Evolutionary conservation across 1,139 yeast species (phyloP).

Genomic region (Zygosaccharomyces sapae): DNA sequence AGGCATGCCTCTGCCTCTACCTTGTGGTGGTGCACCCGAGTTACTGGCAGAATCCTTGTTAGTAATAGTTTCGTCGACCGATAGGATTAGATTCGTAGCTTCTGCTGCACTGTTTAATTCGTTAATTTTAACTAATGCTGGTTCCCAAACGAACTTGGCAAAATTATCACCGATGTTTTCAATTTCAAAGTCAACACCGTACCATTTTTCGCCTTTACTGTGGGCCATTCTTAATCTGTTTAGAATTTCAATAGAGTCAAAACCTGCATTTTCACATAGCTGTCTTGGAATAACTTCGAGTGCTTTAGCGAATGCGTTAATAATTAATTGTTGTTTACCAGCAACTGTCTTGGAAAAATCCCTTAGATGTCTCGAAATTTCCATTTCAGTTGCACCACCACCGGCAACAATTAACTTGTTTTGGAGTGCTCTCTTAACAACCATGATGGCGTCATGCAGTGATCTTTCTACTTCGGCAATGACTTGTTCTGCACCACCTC

Average conservation of each 20-base stretch:
- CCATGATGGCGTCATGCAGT: conserved; percentile 96
- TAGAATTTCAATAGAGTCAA: conserved; percentile 89
- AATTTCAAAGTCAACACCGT: conserved; percentile 84
- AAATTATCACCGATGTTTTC: conserved; percentile 83
- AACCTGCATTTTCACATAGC: conserved; percentile 95
- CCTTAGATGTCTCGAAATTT: conserved; percentile 79
- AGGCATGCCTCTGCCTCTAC: conserved; percentile 57
- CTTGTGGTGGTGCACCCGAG: conserved; percentile 47
- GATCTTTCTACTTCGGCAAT: conserved; percentile 98
- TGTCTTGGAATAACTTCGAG: conserved; percentile 96
- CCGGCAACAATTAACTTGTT: conserved; percentile 91
- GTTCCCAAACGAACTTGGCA: conserved; percentile 93
- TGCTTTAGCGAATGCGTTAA: conserved; percentile 90
- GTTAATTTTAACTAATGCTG: conserved; percentile 86
- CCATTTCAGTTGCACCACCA: conserved; percentile 99
- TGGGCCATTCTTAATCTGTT: conserved; percentile 90
- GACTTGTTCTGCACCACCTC: conserved; percentile 99
- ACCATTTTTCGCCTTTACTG: conserved; percentile 88
- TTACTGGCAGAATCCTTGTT: conserved; percentile 65
- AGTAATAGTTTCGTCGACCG: conserved; percentile 93
- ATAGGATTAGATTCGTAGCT: conserved; percentile 86
- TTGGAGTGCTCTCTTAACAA: conserved; percentile 89
- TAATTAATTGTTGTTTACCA: conserved; percentile 91
- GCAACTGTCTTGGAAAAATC: conserved; percentile 84
- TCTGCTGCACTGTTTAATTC: conserved; percentile 96